A percentile compares a stretch with the other conserved stretches of the same genome.
phyloP scores from a whole-genome alignment of 108 stramenopile genomes.

The Pseudonitzschia pungens region DNA sequence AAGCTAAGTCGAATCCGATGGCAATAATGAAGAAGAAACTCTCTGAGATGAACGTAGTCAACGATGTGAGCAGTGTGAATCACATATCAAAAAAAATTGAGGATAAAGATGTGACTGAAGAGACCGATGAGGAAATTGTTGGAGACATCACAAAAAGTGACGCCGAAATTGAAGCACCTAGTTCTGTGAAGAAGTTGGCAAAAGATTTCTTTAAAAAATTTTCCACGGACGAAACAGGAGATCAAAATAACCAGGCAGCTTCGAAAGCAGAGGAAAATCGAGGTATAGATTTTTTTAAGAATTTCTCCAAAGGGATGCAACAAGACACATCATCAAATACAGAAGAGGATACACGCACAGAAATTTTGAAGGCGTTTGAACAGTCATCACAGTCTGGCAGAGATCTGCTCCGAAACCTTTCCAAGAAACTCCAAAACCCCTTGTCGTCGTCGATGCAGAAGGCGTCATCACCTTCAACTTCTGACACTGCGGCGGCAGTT shows the following conservation, averaged over 20 bases:
- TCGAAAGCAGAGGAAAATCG: neutral
- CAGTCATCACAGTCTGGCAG: neutral
- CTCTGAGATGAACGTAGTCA: neutral
- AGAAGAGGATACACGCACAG: neutral
- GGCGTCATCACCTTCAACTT: neutral
- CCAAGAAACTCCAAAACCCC: neutral
- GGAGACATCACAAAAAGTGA: neutral
- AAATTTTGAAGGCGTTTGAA: conserved; percentile 4
- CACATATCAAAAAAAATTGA: neutral
- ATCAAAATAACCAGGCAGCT: neutral
- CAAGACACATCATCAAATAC: neutral
- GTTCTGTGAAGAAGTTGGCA: neutral
- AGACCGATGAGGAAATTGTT: neutral
- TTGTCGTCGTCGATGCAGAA: neutral
- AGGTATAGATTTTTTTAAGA: conserved; percentile 11
- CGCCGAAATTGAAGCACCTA: neutral
- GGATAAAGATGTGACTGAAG: neutral
- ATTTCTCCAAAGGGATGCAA: neutral
- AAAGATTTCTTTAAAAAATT: conserved; percentile 13
- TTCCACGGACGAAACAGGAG: conserved; percentile 1
- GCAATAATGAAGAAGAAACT: conserved; percentile 8
- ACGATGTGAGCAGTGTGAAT: neutral
- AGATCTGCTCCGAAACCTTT: conserved; percentile 8
- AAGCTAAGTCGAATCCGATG: conserved; percentile 10
- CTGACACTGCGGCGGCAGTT: neutral